These are phyloP conservation scores for Aspergillus amoenus DNA, from an alignment of 2,329 filamentous ascomycete species.

Conservation along the genomic window DNA sequence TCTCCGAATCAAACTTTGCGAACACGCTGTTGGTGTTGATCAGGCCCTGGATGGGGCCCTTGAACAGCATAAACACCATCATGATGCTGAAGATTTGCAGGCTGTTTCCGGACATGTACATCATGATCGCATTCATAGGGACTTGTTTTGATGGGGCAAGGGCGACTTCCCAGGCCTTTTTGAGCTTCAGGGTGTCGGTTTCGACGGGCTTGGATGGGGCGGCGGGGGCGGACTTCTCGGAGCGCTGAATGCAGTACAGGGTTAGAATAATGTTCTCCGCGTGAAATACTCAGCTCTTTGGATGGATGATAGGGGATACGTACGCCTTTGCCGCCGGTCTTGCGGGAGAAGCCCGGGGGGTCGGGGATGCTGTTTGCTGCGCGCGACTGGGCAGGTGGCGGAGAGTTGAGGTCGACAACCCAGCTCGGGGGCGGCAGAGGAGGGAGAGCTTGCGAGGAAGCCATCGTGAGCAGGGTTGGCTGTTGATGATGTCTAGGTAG, in stretches of 20 bases:
- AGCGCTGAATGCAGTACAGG: conserved; percentile 25
- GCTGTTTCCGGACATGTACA: conserved; percentile 99
- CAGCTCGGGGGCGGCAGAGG: conserved; percentile 67
- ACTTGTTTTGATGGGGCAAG: conserved; percentile 89
- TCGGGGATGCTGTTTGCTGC: conserved; percentile 65
- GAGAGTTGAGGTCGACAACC: conserved; percentile 75
- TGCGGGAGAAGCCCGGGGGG: conserved; percentile 75
- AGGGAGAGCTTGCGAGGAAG: conserved; percentile 22
- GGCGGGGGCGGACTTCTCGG: conserved; percentile 26
- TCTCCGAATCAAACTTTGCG: conserved; percentile 81
- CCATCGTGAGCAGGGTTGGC: conserved; percentile 16
- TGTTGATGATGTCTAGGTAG: background rate
- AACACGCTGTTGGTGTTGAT: conserved; percentile 84
- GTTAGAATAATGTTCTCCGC: background rate
- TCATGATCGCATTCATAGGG: conserved; percentile 98
- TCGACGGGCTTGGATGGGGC: conserved; percentile 60
- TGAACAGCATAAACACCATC: conserved; percentile 99
- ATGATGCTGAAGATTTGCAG: conserved; percentile 99
- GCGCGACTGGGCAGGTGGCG: conserved; percentile 67
- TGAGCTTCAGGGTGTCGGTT: conserved; percentile 93
- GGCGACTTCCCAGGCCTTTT: conserved; percentile 98
- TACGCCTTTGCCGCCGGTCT: conserved; percentile 40
- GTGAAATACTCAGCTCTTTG: background rate
- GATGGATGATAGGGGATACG: background rate
- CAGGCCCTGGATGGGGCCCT: conserved; percentile 85